Percentiles rank a stretch among this genome's conserved stretches.
These are phyloP conservation scores for Aspergillus neoniger DNA, from an alignment of 2,329 filamentous ascomycete genomes.

Conservation along the genomic window DNA sequence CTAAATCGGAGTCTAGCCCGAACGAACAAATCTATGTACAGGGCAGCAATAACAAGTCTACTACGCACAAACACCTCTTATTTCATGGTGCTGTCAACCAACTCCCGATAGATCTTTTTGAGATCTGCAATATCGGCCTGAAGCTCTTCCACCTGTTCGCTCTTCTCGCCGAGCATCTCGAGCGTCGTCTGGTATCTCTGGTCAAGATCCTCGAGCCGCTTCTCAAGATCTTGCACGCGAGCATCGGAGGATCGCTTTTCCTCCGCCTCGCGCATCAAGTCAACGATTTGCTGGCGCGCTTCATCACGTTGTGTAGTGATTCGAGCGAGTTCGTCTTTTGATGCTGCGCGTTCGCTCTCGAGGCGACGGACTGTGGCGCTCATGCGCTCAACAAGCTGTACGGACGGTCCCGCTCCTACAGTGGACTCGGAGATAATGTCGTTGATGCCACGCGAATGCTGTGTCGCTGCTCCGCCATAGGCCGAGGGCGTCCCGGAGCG, in stretches of 20 bases:
- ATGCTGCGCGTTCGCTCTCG: slow-evolving; percentile 86
- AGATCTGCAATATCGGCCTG: slow-evolving; percentile 85
- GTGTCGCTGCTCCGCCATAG: slow-evolving; percentile 39
- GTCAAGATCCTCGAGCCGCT: slow-evolving; percentile 68
- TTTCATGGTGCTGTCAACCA: slow-evolving; percentile 81
- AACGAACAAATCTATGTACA: slow-evolving; percentile 12
- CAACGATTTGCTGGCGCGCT: slow-evolving; percentile 85
- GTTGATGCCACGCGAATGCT: slow-evolving; percentile 63
- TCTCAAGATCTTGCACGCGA: slow-evolving; percentile 66
- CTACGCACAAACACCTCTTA: slow-evolving; percentile 43
- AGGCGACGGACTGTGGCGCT: slow-evolving; percentile 87
- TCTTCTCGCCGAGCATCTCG: slow-evolving; percentile 96
- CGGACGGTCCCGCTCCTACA: slow-evolving; percentile 83
- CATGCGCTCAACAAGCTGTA: slow-evolving; percentile 95
- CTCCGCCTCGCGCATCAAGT: slow-evolving; percentile 84
- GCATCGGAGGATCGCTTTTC: slow-evolving; percentile 62
- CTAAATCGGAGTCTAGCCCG: slow-evolving; percentile 11
- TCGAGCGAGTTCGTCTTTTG: slow-evolving; percentile 80
- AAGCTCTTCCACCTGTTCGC: slow-evolving; percentile 89
- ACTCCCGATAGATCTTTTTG: slow-evolving; percentile 92
- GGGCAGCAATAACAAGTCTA: not conserved
- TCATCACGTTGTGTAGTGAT: slow-evolving; percentile 87
- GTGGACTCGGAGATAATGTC: slow-evolving; percentile 90
- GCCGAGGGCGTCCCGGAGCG: slow-evolving; percentile 40
- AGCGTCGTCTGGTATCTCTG: slow-evolving; percentile 84